Evolutionary conservation across 2,329 filamentous ascomycete genomes (phyloP).

Genomic region (Davidsoniella neocaledoniae): DNA sequence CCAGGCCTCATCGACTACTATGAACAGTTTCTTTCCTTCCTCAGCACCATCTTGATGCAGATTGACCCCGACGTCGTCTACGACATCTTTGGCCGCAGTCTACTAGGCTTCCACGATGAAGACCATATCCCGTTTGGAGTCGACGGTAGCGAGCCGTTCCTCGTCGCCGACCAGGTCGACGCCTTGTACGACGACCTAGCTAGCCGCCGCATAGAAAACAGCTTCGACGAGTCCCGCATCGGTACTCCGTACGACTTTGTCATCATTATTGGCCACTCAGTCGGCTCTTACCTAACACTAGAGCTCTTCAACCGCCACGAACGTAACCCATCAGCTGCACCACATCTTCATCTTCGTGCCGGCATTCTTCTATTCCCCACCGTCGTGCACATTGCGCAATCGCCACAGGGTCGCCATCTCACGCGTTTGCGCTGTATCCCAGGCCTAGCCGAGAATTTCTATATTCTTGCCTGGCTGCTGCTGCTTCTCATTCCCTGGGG

Average conservation of each 20-base stretch:
- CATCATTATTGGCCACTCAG: conserved; percentile 56
- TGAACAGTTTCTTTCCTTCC: conserved; percentile 41
- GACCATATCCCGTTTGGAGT: conserved; percentile 31
- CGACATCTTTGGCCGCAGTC: conserved; percentile 40
- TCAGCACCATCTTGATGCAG: conserved; percentile 36
- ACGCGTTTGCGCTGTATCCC: conserved; percentile 20
- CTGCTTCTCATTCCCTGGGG: conserved; percentile 25
- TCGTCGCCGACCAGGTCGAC: conserved; percentile 37
- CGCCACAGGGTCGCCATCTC: conserved; percentile 39
- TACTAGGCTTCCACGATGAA: conserved; percentile 39
- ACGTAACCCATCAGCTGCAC: conserved; percentile 19
- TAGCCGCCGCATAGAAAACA: conserved; percentile 17
- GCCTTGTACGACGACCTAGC: conserved; percentile 25
- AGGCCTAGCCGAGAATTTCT: conserved; percentile 25
- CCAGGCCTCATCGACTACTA: conserved; percentile 65
- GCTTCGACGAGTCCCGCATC: conserved; percentile 16
- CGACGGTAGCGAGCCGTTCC: conserved; percentile 26
- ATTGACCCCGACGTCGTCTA: conserved; percentile 25
- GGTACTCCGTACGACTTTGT: conserved; percentile 36
- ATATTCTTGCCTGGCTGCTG: conserved; percentile 24
- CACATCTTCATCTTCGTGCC: conserved; percentile 27
- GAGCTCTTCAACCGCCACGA: conserved; percentile 46
- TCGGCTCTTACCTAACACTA: conserved; percentile 55
- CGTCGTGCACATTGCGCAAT: conserved; percentile 51
- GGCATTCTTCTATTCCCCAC: conserved; percentile 59